These are phyloP conservation scores for Cadophora sp. DNA, from an alignment of 2,329 filamentous ascomycete species.

Conservation along the genomic window DNA sequence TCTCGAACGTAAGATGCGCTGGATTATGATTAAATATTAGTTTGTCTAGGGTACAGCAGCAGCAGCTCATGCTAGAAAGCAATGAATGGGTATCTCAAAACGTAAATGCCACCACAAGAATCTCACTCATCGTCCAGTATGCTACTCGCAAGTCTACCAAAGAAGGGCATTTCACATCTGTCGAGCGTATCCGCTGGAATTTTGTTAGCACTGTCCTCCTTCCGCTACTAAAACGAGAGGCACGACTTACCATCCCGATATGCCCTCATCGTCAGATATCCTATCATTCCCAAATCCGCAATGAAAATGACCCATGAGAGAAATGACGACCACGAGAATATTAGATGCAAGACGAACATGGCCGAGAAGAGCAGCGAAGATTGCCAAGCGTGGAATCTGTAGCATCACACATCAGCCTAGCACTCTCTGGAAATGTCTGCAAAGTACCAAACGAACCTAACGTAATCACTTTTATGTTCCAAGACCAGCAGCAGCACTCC, in stretches of 20 bases:
- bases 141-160: conserved; percentile 83
- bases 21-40: conserved; percentile 37
- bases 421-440: background rate
- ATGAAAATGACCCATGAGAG: conserved; percentile 85
- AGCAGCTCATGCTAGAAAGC: conserved; percentile 19
- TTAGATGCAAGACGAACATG: conserved; percentile 77
- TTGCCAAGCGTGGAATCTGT: conserved; percentile 96
- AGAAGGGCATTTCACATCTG: conserved; percentile 75
- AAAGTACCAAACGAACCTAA: conserved; percentile 66
- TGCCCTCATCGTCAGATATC: conserved; percentile 76
- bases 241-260: conserved; percentile 73
- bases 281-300: conserved; percentile 77
- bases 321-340: conserved; percentile 85
- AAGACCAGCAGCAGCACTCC: conserved; percentile 83
- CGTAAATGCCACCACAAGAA: conserved; percentile 9
- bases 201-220: conserved; percentile 31
- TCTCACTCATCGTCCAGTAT: conserved; percentile 83
- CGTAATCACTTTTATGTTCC: conserved; percentile 96
- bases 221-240: background rate
- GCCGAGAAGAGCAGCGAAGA: conserved; percentile 82
- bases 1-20: background rate
- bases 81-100: conserved; percentile 38
- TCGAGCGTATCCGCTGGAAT: conserved; percentile 63
- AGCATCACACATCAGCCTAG: conserved; percentile 24
- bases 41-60: conserved; percentile 22